phyloP scores from a whole-genome alignment of 176 grass and related monocot genomes.

The Musa itinerans region DNA sequence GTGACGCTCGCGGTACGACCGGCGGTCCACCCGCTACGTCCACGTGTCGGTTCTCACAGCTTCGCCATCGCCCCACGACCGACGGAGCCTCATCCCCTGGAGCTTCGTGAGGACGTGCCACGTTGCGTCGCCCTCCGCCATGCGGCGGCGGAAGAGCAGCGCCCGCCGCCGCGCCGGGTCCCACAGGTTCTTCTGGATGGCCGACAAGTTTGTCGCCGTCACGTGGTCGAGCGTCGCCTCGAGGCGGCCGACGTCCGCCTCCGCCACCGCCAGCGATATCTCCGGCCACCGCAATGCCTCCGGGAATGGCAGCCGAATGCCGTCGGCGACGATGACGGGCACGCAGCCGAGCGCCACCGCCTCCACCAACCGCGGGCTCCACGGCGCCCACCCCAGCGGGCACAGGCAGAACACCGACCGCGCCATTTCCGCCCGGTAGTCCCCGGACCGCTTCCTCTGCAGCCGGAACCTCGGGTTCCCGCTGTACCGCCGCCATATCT shows the following conservation, averaged over 20 bases:
- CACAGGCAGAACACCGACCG: constrained; percentile 76
- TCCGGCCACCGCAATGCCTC: constrained; percentile 47
- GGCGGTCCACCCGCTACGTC: constrained; percentile 14
- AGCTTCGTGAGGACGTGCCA: constrained; percentile 80
- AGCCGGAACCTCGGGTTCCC: constrained; percentile 63
- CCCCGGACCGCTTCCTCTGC: constrained; percentile 52
- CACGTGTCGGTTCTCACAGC: constrained; percentile 22
- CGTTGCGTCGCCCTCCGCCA: constrained; percentile 66
- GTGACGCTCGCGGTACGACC: no score
- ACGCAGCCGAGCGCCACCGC: constrained; percentile 73
- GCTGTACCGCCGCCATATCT: constrained; percentile 43
- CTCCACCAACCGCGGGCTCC: constrained; percentile 86
- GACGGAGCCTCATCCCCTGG: constrained; percentile 32
- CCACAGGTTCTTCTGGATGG: constrained; percentile 77
- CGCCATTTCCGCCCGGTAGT: constrained; percentile 68
- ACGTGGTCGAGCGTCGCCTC: constrained; percentile 66
- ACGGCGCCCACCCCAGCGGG: constrained; percentile 86
- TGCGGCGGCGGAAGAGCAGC: constrained; percentile 47
- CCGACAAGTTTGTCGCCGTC: constrained; percentile 54
- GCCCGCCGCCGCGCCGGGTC: constrained; percentile 54
- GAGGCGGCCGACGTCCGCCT: constrained; percentile 52
- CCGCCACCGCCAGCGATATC: constrained; percentile 60
- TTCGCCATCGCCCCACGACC: constrained; percentile 16
- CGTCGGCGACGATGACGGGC: constrained; percentile 73
- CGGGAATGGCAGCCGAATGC: constrained; percentile 67